Evolutionary conservation across 2,329 filamentous ascomycete genomes (phyloP).

Genomic region (Lachnellula occidentalis): DNA sequence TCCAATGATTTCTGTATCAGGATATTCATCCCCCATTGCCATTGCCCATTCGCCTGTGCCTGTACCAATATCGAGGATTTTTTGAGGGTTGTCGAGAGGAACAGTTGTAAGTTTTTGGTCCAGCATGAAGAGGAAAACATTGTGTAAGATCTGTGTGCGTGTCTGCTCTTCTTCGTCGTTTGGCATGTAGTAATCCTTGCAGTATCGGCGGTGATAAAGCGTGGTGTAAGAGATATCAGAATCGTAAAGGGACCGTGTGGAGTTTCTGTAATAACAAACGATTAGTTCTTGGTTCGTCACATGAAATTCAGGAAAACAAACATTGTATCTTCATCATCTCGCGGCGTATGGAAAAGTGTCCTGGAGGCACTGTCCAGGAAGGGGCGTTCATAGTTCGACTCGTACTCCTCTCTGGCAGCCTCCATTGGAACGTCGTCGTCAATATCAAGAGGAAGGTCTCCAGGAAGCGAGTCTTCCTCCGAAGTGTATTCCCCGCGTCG

Average conservation of each 20-base stretch:
- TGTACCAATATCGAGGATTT: slow-evolving; percentile 43
- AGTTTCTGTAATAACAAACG: slow-evolving; percentile 20
- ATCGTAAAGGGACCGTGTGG: slow-evolving; percentile 29
- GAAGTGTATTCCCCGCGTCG: not conserved
- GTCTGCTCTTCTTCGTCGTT: slow-evolving; percentile 30
- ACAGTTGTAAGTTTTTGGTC: slow-evolving; percentile 25
- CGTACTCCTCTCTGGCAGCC: not conserved
- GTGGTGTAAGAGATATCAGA: slow-evolving; percentile 34
- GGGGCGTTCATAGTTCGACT: not conserved
- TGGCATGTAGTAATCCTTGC: slow-evolving; percentile 38
- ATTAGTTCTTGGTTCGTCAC: not conserved
- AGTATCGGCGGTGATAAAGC: slow-evolving; percentile 45
- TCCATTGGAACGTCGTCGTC: not conserved
- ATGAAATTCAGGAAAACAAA: not conserved
- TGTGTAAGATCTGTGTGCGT: slow-evolving; percentile 26
- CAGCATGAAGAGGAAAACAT: slow-evolving; percentile 25
- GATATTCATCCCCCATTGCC: slow-evolving; percentile 48
- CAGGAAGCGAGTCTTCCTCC: not conserved
- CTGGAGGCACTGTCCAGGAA: not conserved
- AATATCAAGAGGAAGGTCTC: not conserved
- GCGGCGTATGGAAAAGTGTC: slow-evolving; percentile 7
- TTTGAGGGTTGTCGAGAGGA: slow-evolving; percentile 35
- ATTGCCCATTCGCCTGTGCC: slow-evolving; percentile 61
- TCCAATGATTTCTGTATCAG: slow-evolving; percentile 48
- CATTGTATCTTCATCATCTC: slow-evolving; percentile 12